Percentiles rank a stretch among this genome's conserved stretches.
phyloP scores from a whole-genome alignment of 2,329 filamentous ascomycete genomes.

The Tolypocladium sp. region DNA sequence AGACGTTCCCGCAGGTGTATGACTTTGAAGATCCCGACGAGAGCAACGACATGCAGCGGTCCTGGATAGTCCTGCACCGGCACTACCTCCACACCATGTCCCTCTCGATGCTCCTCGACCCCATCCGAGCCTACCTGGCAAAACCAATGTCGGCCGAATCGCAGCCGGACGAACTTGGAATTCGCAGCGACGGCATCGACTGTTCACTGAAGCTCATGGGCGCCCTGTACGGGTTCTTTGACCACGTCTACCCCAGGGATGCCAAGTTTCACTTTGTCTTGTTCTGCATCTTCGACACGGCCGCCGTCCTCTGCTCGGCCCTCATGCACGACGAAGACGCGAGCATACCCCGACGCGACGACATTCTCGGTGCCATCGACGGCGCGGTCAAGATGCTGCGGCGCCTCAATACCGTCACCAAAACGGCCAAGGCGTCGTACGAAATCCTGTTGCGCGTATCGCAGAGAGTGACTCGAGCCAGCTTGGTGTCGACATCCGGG shows the following conservation, averaged over 20 bases:
- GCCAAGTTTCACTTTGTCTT: constrained; percentile 39
- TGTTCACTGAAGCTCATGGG: constrained; percentile 32
- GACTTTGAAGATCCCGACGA: constrained; percentile 28
- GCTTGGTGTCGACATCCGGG: not conserved
- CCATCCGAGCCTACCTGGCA: constrained; percentile 36
- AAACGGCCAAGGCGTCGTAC: constrained; percentile 21
- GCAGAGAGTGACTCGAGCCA: constrained; percentile 8
- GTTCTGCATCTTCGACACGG: constrained; percentile 42
- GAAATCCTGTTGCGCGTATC: constrained; percentile 20
- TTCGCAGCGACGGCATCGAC: constrained; percentile 32
- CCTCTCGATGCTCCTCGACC: constrained; percentile 34
- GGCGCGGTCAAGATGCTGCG: constrained; percentile 24
- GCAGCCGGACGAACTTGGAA: constrained; percentile 21
- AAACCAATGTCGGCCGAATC: constrained; percentile 18
- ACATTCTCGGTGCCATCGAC: constrained; percentile 29
- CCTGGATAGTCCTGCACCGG: constrained; percentile 36
- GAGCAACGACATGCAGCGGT: constrained; percentile 27
- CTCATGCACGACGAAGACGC: constrained; percentile 38
- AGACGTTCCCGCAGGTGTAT: constrained; percentile 31
- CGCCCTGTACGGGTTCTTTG: constrained; percentile 29
- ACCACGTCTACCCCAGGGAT: constrained; percentile 33
- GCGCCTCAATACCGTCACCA: constrained; percentile 17
- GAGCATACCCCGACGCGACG: constrained; percentile 28
- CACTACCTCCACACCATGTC: constrained; percentile 33
- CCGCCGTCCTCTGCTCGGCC: constrained; percentile 40